Conservation (phyloP, 73 alveolate species). For the Breviolum minutum region DNA sequence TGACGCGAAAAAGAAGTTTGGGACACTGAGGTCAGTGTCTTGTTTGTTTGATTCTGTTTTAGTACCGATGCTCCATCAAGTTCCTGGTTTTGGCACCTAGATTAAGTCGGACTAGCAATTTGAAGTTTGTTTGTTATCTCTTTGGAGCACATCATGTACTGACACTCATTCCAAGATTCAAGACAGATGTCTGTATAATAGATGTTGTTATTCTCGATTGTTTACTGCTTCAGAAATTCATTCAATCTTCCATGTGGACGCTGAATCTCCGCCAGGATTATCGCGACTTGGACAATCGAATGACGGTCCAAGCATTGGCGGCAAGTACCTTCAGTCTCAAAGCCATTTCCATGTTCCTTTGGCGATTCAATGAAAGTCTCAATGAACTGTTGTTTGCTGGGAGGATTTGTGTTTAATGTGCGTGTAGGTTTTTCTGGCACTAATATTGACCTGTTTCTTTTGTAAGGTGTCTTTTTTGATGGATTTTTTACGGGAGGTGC, state of each 20-base stretch:
- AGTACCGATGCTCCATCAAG: too few species aligned
- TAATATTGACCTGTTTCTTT: too few species aligned
- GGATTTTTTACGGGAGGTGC: not conserved
- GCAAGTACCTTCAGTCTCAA: constrained; percentile 76
- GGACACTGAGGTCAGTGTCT: too few species aligned
- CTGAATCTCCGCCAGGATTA: constrained; percentile 5
- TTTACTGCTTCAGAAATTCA: too few species aligned
- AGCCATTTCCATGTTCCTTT: constrained; percentile 33
- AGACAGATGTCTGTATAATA: too few species aligned
- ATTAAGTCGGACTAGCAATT: too few species aligned
- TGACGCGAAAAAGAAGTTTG: too few species aligned
- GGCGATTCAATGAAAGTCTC: not conserved
- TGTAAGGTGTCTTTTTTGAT: not conserved
- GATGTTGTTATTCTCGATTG: not conserved
- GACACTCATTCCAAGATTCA: too few species aligned
- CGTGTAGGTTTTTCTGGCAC: not conserved
- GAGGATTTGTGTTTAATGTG: not conserved
- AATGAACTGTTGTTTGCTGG: not conserved
- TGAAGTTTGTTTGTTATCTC: too few species aligned
- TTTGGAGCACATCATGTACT: too few species aligned
- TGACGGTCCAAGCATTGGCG: constrained; percentile 49
- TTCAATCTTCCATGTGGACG: not conserved
- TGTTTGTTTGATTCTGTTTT: too few species aligned
- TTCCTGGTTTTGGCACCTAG: too few species aligned
- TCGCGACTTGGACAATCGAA: constrained; percentile 44